Evolutionary conservation across 768 basidiomycete species (phyloP).

Genomic region (Boletus insuetus): DNA sequence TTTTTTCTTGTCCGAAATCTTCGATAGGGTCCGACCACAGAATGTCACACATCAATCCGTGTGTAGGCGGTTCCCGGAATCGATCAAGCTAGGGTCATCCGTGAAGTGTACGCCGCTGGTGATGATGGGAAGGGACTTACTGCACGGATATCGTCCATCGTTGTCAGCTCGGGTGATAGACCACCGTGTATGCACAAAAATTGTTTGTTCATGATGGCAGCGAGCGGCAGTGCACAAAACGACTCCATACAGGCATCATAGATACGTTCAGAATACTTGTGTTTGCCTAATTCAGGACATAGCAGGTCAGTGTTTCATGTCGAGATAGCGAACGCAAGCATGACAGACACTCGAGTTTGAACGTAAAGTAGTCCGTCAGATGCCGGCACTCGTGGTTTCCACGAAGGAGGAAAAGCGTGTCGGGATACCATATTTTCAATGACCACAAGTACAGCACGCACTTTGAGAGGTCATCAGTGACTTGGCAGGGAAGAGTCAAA

Average conservation of each 20-base stretch:
- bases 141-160: conserved; percentile 88
- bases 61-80: conserved; percentile 97
- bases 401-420: conserved; percentile 92
- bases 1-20: conserved; percentile 95
- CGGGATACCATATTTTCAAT: conserved; percentile 99
- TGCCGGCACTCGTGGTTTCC: conserved; percentile 99
- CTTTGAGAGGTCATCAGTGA: conserved; percentile 38
- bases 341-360: conserved; percentile 92
- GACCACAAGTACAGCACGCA: conserved; percentile 98
- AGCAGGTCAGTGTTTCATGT: conserved; percentile 2
- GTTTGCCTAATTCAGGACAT: conserved; percentile 65
- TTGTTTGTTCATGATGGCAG: conserved; percentile 99
- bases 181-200: conserved; percentile 99
- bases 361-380: conserved; percentile 97
- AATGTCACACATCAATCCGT: conserved; percentile 98
- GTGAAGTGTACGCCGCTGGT: background rate
- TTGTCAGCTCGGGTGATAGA: conserved; percentile 90
- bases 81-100: conserved; percentile 73
- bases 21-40: conserved; percentile 98
- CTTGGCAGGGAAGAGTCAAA: background rate
- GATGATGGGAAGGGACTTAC: conserved; percentile 44
- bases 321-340: background rate
- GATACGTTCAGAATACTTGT: conserved; percentile 95
- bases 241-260: conserved; percentile 99
- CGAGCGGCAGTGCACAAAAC: conserved; percentile 92